A percentile compares a stretch with the other conserved stretches of the same genome.
Conservation (phyloP, 2,329 filamentous ascomycete genomes). For the Colletotrichum aenigma region DNA sequence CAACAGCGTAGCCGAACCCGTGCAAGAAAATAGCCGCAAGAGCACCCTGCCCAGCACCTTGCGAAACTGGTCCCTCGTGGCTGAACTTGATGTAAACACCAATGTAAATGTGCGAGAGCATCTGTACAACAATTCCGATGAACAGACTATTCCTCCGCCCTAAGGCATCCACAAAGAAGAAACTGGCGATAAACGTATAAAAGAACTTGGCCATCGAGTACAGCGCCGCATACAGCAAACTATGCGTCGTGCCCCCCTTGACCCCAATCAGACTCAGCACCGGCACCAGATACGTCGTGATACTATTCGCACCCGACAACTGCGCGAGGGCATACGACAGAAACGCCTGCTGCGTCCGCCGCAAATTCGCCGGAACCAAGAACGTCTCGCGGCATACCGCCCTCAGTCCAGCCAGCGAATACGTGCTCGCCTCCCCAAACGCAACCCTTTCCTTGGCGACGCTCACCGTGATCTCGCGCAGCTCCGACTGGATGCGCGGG, state of each 20-base stretch:
- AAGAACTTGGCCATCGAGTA: conserved; percentile 48
- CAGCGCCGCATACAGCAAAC: conserved; percentile 43
- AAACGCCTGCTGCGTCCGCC: conserved; percentile 40
- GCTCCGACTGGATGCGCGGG: conserved; percentile 27
- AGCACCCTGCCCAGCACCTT: conserved; percentile 37
- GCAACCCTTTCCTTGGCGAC: conserved; percentile 18
- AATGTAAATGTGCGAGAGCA: conserved; percentile 44
- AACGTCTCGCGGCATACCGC: conserved; percentile 35
- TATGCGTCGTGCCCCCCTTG: conserved; percentile 28
- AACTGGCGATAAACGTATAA: conserved; percentile 41
- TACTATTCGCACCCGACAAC: conserved; percentile 46
- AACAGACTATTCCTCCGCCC: conserved; percentile 42
- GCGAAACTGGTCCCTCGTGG: conserved; percentile 25
- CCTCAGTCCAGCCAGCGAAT: background rate
- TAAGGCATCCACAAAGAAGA: conserved; percentile 49
- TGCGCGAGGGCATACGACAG: conserved; percentile 44
- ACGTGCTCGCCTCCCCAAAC: background rate
- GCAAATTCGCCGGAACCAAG: conserved; percentile 38
- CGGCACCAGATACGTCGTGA: conserved; percentile 47
- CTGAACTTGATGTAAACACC: conserved; percentile 41
- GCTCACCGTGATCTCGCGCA: conserved; percentile 31
- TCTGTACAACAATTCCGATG: conserved; percentile 35
- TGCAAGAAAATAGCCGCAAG: conserved; percentile 49
- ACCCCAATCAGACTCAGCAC: conserved; percentile 42
- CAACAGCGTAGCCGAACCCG: conserved; percentile 46